phyloP scores from a whole-genome alignment of 192 early-diverging fungal species.

The Allomyces arbusculus region DNA sequence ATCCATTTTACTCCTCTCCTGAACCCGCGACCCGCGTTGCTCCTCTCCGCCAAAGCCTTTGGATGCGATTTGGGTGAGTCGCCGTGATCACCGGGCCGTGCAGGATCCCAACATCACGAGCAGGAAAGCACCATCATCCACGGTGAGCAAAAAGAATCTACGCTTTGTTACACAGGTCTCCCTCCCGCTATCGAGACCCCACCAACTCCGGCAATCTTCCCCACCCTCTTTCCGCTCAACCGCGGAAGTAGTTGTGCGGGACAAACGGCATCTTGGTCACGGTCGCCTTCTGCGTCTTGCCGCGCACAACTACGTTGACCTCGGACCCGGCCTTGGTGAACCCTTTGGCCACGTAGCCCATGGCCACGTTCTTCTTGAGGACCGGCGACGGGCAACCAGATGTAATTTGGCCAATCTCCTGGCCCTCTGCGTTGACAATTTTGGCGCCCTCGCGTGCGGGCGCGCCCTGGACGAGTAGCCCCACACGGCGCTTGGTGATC shows the following conservation, averaged over 20 bases:
- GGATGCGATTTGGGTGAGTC: too few species aligned
- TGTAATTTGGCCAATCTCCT: constrained; percentile 67
- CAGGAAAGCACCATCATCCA: too few species aligned
- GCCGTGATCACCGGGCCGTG: too few species aligned
- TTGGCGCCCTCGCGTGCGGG: constrained; percentile 64
- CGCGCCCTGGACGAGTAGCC: constrained; percentile 75
- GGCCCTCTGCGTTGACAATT: constrained; percentile 40
- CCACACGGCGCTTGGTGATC: constrained; percentile 55
- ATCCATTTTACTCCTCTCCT: too few species aligned
- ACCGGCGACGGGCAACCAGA: constrained; percentile 77
- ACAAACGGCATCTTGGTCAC: constrained; percentile 96
- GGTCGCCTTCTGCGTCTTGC: constrained; percentile 54
- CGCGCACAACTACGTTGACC: constrained; percentile 76
- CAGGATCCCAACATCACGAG: too few species aligned
- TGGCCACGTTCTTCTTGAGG: constrained; percentile 88
- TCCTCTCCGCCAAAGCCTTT: too few species aligned
- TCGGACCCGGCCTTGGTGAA: constrained; percentile 82
- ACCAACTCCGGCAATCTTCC: too few species aligned
- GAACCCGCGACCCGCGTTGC: too few species aligned
- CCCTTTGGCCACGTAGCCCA: constrained; percentile 82
- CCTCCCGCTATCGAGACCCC: too few species aligned
- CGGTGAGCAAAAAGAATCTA: too few species aligned
- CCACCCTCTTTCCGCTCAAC: constrained; percentile 1
- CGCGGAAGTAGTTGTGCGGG: constrained; percentile 39
- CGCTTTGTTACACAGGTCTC: too few species aligned